These are phyloP conservation scores for Heterobasidion parviporum DNA, from an alignment of 1,284 basidiomycete genomes.

Conservation along the genomic window DNA sequence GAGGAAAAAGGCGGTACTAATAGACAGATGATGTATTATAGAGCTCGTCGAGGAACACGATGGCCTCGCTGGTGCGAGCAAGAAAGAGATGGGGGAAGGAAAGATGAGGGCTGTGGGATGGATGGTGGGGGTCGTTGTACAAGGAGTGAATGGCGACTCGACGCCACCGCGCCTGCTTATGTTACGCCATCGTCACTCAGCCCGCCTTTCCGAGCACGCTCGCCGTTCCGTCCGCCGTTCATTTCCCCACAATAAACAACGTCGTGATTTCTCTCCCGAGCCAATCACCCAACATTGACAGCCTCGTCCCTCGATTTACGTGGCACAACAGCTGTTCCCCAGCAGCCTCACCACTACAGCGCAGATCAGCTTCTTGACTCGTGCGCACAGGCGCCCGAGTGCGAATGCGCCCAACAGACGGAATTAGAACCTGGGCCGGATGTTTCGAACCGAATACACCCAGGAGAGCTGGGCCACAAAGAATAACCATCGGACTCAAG, in stretches of 20 bases:
- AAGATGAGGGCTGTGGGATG: not conserved
- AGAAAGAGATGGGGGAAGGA: not conserved
- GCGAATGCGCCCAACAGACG: not conserved
- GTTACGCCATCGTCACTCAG: not conserved
- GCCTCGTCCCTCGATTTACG: no score
- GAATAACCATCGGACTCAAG: no score
- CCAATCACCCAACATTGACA: no score
- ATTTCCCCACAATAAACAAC: no score
- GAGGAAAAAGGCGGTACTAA: not conserved
- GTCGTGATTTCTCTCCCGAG: no score
- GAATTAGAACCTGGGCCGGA: not conserved
- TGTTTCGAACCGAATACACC: constrained; percentile 10
- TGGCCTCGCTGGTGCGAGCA: not conserved
- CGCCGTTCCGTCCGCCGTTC: no score
- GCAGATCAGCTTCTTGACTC: no score
- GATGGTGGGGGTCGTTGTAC: not conserved
- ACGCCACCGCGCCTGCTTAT: not conserved
- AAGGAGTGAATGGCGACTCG: not conserved
- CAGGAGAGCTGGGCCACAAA: no score
- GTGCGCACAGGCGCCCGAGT: not conserved
- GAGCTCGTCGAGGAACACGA: not conserved
- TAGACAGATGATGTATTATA: not conserved
- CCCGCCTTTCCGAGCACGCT: not conserved
- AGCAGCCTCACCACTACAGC: no score
- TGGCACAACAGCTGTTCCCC: no score